Conservation (phyloP, 164 flowering plant species). For the Vitis rotundifolia region DNA sequence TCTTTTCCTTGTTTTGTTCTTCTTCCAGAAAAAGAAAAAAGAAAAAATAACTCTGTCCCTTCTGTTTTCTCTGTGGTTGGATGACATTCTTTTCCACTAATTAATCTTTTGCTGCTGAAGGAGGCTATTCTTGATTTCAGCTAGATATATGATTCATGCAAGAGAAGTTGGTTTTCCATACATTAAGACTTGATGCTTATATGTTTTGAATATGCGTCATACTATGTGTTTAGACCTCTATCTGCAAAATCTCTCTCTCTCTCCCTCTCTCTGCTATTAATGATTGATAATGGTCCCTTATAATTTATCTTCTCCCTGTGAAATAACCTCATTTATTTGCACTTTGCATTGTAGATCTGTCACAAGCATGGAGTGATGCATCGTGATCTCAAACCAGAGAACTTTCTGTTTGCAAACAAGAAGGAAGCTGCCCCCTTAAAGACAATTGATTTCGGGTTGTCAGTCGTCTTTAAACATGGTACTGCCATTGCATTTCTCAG, state of each 20-base stretch:
- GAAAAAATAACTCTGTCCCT: no score
- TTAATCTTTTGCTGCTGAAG: no score
- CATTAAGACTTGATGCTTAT: no score
- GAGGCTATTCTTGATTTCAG: no score
- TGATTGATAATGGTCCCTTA: not conserved
- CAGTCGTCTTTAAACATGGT: constrained; percentile 54
- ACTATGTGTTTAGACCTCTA: no score
- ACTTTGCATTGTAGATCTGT: constrained; percentile 34
- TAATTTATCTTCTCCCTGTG: not conserved
- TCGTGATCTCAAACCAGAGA: constrained; percentile 60
- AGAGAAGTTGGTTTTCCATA: not conserved
- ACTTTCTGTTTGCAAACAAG: constrained; percentile 51
- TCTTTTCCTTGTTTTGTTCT: no score
- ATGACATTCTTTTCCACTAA: no score
- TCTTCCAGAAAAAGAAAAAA: no score
- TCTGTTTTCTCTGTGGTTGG: no score
- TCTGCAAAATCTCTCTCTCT: not conserved
- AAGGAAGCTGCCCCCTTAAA: constrained; percentile 48
- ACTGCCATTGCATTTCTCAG: constrained; percentile 9
- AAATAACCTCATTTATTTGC: not conserved
- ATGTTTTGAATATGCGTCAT: no score
- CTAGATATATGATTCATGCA: no score
- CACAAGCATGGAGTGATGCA: constrained; percentile 59
- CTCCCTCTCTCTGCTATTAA: not conserved
- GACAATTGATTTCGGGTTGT: constrained; percentile 56